Evolutionary conservation across 169 alveolate species (phyloP), one percentile per base, ranked within the genome.

Genomic region (Toxoplasma gondii): DNA sequence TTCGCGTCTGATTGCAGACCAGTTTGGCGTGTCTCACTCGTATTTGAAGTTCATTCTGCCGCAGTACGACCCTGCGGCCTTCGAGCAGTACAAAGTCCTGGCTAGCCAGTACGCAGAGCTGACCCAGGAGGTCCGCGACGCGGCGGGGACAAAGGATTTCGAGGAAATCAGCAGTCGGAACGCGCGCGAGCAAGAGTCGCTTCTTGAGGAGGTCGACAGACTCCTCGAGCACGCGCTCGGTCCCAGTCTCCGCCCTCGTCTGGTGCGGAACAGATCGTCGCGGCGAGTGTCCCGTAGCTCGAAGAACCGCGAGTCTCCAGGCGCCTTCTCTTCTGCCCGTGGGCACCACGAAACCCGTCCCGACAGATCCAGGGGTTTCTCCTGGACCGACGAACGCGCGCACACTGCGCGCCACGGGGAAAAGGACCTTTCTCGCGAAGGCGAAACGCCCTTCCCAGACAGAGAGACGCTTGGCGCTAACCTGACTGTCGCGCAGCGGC

Each of bases 1-100:
- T 19, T 78, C 86, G 1, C 86, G 86, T 12, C 49, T 24, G 29
- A 78, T 78, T 17, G 86, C 86, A 2, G 49, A n/a, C 29, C 45
- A n/a, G 39, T 78, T 78, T n/a, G 86, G 43, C 86, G 86, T 78
- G 29, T 36, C 86, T n/a, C 86, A 78, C 86, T 1, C 39, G 19
- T 78, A 78, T n/a, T 0, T 78, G 49, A 78, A 78, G 24, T 10
- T 31, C 22, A 31, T 78, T n/a, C 44, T 78, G 22, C 86, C 45
- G 19, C 49, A 19, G 86, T 16, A 4, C 86, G 86, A 78, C 22
- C 44, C 86, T 10, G 44, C n/a, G 49, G 39, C n/a, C 1, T n/a
- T 36, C 86, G 86, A 78, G 43, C 12, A 78, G 44, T 78, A 78
- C 86, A 78, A 78, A 45, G 2, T 38, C 27, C 39, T 78, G 22